A percentile compares a stretch with the other conserved stretches of the same genome.
phyloP scores from a whole-genome alignment of 2,329 filamentous ascomycete species.

The Trichoderma breve region DNA sequence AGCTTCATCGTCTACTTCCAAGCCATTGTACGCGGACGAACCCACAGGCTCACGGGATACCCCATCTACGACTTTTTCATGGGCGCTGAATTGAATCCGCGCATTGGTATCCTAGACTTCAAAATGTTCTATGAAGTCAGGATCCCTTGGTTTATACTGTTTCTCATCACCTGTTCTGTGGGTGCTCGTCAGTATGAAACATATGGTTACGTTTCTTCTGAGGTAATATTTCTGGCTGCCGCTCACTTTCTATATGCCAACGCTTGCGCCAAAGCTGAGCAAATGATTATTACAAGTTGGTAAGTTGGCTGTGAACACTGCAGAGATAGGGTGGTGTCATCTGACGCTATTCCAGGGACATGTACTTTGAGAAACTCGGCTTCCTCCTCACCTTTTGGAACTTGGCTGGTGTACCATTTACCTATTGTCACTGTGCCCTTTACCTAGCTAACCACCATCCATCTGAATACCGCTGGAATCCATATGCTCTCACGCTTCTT shows the following conservation, averaged over 20 bases:
- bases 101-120: slow-evolving; percentile 74
- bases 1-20: slow-evolving; percentile 83
- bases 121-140: slow-evolving; percentile 96
- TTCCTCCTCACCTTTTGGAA: slow-evolving; percentile 99
- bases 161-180: slow-evolving; percentile 71
- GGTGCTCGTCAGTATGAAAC: slow-evolving; percentile 79
- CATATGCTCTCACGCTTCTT: slow-evolving; percentile 61
- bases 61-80: slow-evolving; percentile 87
- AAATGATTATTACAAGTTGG: slow-evolving; percentile 84
- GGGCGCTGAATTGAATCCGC: slow-evolving; percentile 81
- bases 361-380: slow-evolving; percentile 96
- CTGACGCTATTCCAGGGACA: slow-evolving; percentile 54
- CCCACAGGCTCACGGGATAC: slow-evolving; percentile 93
- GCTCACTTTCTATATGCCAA: slow-evolving; percentile 91
- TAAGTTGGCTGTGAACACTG: slow-evolving; percentile 24
- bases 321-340: neutral
- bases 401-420: slow-evolving; percentile 83
- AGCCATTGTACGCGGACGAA: slow-evolving; percentile 70
- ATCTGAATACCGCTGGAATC: slow-evolving; percentile 73
- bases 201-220: slow-evolving; percentile 82
- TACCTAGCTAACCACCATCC: slow-evolving; percentile 84
- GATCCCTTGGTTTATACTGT: slow-evolving; percentile 87
- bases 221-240: slow-evolving; percentile 80
- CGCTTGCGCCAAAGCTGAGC: slow-evolving; percentile 87
- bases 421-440: slow-evolving; percentile 90